Conservation (phyloP, 208 protist genomes). For the Polymyxa betae region DNA sequence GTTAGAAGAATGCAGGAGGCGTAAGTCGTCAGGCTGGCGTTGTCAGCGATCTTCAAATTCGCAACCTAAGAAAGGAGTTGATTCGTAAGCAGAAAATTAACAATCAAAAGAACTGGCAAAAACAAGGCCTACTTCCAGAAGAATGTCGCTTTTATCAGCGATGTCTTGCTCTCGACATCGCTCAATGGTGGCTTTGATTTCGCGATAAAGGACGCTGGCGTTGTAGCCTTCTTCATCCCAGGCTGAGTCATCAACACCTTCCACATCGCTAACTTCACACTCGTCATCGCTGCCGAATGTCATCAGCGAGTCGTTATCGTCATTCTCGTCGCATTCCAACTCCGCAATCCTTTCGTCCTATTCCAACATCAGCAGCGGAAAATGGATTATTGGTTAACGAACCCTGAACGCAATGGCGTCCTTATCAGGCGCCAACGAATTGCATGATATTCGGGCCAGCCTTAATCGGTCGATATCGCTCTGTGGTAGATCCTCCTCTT, state of each 20-base stretch:
- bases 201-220: background rate
- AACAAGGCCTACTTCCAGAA: background rate
- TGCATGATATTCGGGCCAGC: constrained; percentile 39
- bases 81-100: no score
- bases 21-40: constrained; percentile 43
- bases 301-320: background rate
- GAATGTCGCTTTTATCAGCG: constrained; percentile 28
- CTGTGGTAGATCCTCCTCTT: background rate
- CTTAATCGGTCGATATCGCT: background rate
- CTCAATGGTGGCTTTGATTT: constrained; percentile 19
- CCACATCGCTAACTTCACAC: background rate
- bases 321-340: background rate
- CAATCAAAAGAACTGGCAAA: background rate
- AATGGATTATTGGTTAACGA: background rate
- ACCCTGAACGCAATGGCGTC: constrained; percentile 29
- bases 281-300: background rate
- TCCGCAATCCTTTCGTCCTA: background rate
- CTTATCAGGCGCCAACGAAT: constrained; percentile 16
- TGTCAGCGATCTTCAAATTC: constrained; percentile 47
- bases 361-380: background rate
- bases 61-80: background rate
- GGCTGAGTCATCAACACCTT: background rate
- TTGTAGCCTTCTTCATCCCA: constrained; percentile 50
- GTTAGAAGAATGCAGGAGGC: background rate
- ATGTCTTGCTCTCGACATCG: constrained; percentile 22